Evolutionary conservation across 495 filamentous ascomycete species (phyloP).

Genomic region (Penicillium ochrochloron): DNA sequence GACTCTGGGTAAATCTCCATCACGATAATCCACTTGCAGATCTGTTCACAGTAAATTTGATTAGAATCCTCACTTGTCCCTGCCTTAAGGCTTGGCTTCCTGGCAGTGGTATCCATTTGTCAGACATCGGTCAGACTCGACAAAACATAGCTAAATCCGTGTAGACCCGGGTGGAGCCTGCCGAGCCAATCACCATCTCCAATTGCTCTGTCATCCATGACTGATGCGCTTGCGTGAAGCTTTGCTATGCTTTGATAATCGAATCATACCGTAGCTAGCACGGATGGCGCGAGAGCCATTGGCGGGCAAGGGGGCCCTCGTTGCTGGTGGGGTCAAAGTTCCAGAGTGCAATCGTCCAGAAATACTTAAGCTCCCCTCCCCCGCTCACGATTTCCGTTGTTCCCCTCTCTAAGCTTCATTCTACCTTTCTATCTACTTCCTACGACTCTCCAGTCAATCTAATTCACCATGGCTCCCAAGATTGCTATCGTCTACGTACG

Average conservation of each 20-base stretch:
- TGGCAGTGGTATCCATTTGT: slow-evolving; percentile 35
- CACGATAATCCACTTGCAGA: slow-evolving; percentile 3
- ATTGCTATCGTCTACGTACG: slow-evolving; percentile 88
- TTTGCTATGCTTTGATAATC: slow-evolving; percentile 26
- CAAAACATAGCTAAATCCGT: slow-evolving; percentile 19
- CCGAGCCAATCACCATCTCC: slow-evolving; percentile 20
- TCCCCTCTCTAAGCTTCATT: slow-evolving; percentile 10
- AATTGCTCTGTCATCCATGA: slow-evolving; percentile 44
- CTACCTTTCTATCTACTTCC: slow-evolving; percentile 11
- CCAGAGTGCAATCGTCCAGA: background rate
- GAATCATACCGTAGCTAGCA: background rate
- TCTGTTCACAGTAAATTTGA: background rate
- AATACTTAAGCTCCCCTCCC: slow-evolving; percentile 16
- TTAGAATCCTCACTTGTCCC: too few relatives aligned
- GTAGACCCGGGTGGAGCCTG: slow-evolving; percentile 22
- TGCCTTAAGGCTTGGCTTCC: background rate
- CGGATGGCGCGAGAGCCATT: slow-evolving; percentile 4
- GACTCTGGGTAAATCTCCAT: background rate
- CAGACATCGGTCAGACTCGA: slow-evolving; percentile 45
- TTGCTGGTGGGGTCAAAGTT: slow-evolving; percentile 12
- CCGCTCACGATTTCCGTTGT: slow-evolving; percentile 8
- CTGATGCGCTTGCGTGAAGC: slow-evolving; percentile 31
- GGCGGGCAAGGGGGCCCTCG: background rate
- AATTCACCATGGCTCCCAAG: slow-evolving; percentile 81
- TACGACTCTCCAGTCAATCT: background rate